Conservation (phyloP, 2,329 filamentous ascomycete species). For the Hawksworthiomyces lignivorus region DNA sequence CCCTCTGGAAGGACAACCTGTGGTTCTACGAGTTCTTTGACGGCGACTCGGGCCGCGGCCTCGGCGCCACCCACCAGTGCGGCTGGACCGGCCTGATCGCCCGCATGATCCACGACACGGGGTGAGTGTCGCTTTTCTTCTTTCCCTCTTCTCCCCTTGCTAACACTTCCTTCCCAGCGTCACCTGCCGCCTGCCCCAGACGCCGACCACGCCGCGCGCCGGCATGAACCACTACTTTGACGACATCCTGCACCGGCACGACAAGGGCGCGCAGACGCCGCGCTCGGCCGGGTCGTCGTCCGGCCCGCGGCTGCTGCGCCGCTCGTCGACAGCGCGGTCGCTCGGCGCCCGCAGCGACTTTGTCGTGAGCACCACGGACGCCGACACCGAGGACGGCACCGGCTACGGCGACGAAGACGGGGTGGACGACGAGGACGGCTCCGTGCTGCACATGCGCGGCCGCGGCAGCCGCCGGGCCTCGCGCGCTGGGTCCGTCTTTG, state of each 20-base stretch:
- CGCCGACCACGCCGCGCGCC: constrained; percentile 75
- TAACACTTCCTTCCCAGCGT: constrained; percentile 43
- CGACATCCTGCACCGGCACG: constrained; percentile 62
- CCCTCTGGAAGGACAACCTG: constrained; percentile 85
- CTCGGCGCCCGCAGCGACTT: constrained; percentile 82
- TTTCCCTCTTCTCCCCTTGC: not conserved
- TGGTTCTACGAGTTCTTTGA: constrained; percentile 99
- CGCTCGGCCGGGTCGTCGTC: constrained; percentile 27
- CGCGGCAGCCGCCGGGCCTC: constrained; percentile 29
- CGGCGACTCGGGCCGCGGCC: constrained; percentile 78
- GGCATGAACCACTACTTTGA: constrained; percentile 94
- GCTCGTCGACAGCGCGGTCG: constrained; percentile 74
- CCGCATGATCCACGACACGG: constrained; percentile 95
- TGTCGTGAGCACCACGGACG: constrained; percentile 5
- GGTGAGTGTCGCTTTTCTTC: constrained; percentile 48
- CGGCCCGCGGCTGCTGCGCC: constrained; percentile 57
- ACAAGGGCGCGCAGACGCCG: constrained; percentile 25
- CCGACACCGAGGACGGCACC: constrained; percentile 30
- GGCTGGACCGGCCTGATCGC: constrained; percentile 95
- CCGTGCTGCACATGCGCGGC: constrained; percentile 32
- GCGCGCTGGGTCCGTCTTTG: constrained; percentile 28
- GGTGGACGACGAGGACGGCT: constrained; percentile 33
- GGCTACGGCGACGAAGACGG: constrained; percentile 40
- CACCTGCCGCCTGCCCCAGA: constrained; percentile 85
- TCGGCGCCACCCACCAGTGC: constrained; percentile 90